phyloP scores from a whole-genome alignment of 306 rosid species.

The Dryas octopetala region DNA sequence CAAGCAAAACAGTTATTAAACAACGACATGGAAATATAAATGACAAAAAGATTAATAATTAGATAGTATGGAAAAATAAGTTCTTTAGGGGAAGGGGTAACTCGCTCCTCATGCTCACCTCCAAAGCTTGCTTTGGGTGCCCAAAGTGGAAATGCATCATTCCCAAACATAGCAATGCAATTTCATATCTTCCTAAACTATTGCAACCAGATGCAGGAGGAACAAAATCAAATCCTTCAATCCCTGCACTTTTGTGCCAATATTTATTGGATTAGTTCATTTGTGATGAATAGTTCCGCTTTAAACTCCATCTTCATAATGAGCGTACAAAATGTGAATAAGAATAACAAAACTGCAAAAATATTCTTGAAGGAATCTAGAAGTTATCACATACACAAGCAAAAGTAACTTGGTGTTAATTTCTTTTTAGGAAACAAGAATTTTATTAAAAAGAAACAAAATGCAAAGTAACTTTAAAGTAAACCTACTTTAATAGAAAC shows the following conservation, averaged over 20 bases:
- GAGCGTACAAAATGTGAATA: not conserved
- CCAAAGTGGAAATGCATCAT: constrained; percentile 98
- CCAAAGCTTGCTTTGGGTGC: constrained; percentile 91
- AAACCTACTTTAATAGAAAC: not conserved
- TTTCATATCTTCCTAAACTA: constrained; percentile 82
- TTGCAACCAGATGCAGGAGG: constrained; percentile 61
- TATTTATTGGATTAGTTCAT: constrained; percentile 41
- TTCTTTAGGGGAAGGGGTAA: constrained; percentile 16
- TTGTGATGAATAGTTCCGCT: constrained; percentile 12
- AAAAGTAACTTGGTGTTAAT: not conserved
- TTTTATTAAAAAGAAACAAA: not conserved
- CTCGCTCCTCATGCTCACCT: constrained; percentile 46
- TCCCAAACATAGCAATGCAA: constrained; percentile 82
- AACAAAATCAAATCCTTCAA: constrained; percentile 83
- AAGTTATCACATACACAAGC: not conserved
- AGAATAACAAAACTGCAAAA: not conserved
- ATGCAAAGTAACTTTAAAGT: not conserved
- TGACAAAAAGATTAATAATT: constrained; percentile 10
- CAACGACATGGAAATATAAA: constrained; percentile 6
- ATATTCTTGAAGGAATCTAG: constrained; percentile 2
- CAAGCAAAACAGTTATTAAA: constrained; percentile 25
- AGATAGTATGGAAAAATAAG: constrained; percentile 6
- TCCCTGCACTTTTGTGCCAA: constrained; percentile 95
- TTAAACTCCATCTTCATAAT: not conserved
- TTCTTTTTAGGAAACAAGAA: not conserved